These are phyloP conservation scores for Chlamydomonas urium DNA, from an alignment of 139 green algal species.

Conservation along the genomic window DNA sequence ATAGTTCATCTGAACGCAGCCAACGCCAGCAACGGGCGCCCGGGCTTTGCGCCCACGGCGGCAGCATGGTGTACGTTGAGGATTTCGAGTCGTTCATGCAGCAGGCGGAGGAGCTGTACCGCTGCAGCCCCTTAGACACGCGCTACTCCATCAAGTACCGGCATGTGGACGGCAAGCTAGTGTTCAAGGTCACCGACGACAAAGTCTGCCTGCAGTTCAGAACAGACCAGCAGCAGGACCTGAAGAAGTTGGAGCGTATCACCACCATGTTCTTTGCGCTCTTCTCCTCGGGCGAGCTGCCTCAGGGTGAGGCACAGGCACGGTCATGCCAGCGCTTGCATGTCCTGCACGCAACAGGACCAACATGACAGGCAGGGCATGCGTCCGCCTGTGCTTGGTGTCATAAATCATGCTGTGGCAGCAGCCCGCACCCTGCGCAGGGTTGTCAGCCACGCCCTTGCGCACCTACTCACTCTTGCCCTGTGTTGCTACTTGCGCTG, in stretches of 20 bases:
- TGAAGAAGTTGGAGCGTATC: slow-evolving; percentile 84
- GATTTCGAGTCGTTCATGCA: slow-evolving; percentile 74
- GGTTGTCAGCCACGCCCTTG: too few species aligned
- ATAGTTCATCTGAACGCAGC: too few species aligned
- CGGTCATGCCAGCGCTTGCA: not conserved
- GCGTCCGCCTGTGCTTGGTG: not conserved
- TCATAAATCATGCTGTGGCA: not conserved
- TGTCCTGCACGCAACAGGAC: not conserved
- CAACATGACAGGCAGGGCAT: not conserved
- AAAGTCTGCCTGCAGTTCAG: slow-evolving; percentile 78
- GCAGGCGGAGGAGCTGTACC: slow-evolving; percentile 66
- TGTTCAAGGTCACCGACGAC: slow-evolving; percentile 67
- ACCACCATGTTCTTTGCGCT: slow-evolving; percentile 83
- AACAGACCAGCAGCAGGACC: slow-evolving; percentile 83
- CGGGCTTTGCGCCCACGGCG: too few species aligned
- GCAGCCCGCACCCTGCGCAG: not conserved
- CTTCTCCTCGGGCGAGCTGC: slow-evolving; percentile 50
- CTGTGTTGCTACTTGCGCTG: too few species aligned
- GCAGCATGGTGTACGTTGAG: slow-evolving; percentile 74
- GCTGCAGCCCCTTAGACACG: slow-evolving; percentile 59
- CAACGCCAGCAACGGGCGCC: too few species aligned
- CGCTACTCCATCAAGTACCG: slow-evolving; percentile 85
- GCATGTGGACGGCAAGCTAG: slow-evolving; percentile 74
- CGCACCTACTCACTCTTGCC: too few species aligned
- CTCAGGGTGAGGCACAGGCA: not conserved